These are phyloP conservation scores for Senna tora DNA, from an alignment of 306 rosid species.

Conservation along the genomic window DNA sequence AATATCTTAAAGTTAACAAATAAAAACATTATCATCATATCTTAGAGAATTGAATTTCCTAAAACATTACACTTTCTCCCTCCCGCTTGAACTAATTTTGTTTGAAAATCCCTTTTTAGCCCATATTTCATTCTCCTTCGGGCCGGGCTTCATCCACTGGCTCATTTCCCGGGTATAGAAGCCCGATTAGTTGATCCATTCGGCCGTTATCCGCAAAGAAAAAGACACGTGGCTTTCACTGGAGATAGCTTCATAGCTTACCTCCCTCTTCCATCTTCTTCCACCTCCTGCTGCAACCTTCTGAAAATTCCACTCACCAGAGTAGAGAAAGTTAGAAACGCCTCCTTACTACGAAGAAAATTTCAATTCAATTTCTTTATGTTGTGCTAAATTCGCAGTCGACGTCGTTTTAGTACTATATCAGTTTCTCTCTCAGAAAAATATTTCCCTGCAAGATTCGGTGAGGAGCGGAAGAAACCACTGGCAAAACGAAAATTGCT, in stretches of 20 bases:
- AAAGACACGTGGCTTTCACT: constrained; percentile 67
- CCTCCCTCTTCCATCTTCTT: constrained; percentile 15
- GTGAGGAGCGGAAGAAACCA: background rate
- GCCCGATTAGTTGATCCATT: constrained; percentile 24
- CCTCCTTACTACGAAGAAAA: background rate
- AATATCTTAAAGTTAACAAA: too few species aligned
- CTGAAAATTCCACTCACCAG: constrained; percentile 19
- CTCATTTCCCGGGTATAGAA: constrained; percentile 39
- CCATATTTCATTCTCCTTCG: background rate
- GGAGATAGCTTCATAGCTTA: constrained; percentile 30
- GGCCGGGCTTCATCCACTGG: too few species aligned
- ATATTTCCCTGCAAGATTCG: constrained; percentile 7
- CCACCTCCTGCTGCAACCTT: constrained; percentile 33
- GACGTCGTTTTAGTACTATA: background rate
- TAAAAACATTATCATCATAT: too few species aligned
- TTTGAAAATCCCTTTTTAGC: constrained; percentile 39
- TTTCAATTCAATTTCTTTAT: background rate
- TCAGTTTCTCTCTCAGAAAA: background rate
- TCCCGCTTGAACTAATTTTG: constrained; percentile 34
- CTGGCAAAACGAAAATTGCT: background rate
- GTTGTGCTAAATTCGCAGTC: constrained; percentile 1
- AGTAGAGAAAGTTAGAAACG: background rate
- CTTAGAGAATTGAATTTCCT: too few species aligned
- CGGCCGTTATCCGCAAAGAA: constrained; percentile 62
- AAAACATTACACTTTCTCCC: too few species aligned